Evolutionary conservation across 2,329 filamentous ascomycete species (phyloP).

Genomic region (Gaeumannomyces sp.): DNA sequence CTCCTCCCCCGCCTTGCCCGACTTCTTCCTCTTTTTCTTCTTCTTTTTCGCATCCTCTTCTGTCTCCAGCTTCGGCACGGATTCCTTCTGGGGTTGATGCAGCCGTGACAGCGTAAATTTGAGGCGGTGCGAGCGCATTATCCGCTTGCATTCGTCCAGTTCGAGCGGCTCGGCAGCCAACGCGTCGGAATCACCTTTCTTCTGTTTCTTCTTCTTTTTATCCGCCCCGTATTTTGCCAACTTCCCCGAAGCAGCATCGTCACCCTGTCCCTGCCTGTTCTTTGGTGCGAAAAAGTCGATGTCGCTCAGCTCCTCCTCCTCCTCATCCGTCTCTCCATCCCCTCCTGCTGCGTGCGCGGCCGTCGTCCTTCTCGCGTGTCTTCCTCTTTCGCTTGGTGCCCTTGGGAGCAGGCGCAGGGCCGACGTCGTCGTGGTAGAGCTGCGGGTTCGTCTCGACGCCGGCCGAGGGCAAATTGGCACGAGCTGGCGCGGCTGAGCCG

Average conservation of each 20-base stretch:
- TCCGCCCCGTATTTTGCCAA: conserved; percentile 15
- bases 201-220: conserved; percentile 18
- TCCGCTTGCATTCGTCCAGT: conserved; percentile 65
- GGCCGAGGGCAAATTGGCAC: conserved; percentile 54
- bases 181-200: conserved; percentile 23
- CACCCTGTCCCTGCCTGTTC: conserved; percentile 21
- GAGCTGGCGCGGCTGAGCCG: conserved; percentile 24
- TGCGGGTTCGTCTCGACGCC: conserved; percentile 62
- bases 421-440: conserved; percentile 55
- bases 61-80: conserved; percentile 35
- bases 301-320: conserved; percentile 34
- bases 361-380: conserved; percentile 24
- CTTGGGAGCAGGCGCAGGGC: conserved; percentile 25
- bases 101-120: conserved; percentile 72
- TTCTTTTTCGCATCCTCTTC: conserved; percentile 37
- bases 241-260: conserved; percentile 12
- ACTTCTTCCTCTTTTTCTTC: conserved; percentile 34
- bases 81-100: conserved; percentile 38
- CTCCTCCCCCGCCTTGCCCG: conserved; percentile 34
- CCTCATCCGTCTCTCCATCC: conserved; percentile 29
- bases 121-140: conserved; percentile 74
- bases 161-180: conserved; percentile 41
- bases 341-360: neutral
- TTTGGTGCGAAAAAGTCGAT: conserved; percentile 56
- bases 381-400: conserved; percentile 52